These are phyloP conservation scores for Apiotrichum akiyoshidainum DNA, from an alignment of 1,284 basidiomycete genomes.

Conservation along the genomic window DNA sequence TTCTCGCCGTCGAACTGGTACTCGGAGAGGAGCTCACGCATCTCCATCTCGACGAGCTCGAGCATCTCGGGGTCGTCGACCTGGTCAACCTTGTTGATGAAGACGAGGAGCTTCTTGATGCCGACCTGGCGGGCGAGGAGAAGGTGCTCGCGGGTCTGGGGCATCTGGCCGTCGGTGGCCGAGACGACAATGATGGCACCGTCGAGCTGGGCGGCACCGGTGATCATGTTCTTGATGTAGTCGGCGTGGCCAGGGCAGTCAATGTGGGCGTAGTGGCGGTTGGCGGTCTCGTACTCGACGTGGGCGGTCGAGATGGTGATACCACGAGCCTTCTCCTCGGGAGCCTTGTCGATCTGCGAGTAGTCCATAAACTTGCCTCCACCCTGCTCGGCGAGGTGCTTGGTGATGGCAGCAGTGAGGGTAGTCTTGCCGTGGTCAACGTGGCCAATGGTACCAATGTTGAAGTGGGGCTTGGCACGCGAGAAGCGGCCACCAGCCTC, in stretches of 20 bases:
- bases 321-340: slow-evolving; percentile 98
- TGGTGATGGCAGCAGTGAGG: slow-evolving; percentile 97
- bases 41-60: slow-evolving; percentile 99
- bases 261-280: slow-evolving; percentile 97
- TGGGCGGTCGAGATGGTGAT: slow-evolving; percentile 89
- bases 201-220: slow-evolving; percentile 98
- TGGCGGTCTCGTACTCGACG: slow-evolving; percentile 94
- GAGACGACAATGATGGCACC: slow-evolving; percentile 97
- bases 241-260: slow-evolving; percentile 77
- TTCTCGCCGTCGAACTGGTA: slow-evolving; percentile 96
- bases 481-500: slow-evolving; percentile 71
- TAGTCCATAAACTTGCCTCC: slow-evolving; percentile 95
- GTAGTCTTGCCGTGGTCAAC: slow-evolving; percentile 96
- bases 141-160: slow-evolving; percentile 97
- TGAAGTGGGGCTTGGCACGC: slow-evolving; percentile 91
- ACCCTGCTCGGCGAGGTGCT: slow-evolving; percentile 80
- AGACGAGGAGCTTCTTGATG: slow-evolving; percentile 96
- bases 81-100: slow-evolving; percentile 96
- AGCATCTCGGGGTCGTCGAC: slow-evolving; percentile 97
- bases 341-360: slow-evolving; percentile 98
- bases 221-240: slow-evolving; percentile 98
- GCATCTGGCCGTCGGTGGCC: slow-evolving; percentile 99
- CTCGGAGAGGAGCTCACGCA: slow-evolving; percentile 90
- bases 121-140: slow-evolving; percentile 97
- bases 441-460: slow-evolving; percentile 89